phyloP scores from a whole-genome alignment of 164 flowering plant genomes.

The Piper betle region DNA sequence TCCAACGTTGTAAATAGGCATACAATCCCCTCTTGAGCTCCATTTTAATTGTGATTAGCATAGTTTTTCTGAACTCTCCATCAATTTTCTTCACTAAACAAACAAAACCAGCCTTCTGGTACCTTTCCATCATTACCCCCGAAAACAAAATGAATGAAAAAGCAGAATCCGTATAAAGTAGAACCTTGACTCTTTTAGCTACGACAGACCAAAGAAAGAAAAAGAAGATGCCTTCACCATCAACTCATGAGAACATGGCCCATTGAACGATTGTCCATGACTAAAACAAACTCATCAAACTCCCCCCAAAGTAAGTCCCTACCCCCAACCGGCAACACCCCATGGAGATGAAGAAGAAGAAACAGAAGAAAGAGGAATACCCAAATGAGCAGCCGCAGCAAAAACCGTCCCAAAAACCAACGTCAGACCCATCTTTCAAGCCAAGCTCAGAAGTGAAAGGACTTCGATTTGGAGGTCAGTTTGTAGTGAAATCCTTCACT shows the following conservation, averaged over 20 bases:
- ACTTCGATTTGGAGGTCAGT: constrained; percentile 72
- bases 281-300: constrained; percentile 4
- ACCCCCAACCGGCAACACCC: neutral
- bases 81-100: too few relatives aligned
- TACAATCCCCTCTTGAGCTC: too few relatives aligned
- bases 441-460: constrained; percentile 66
- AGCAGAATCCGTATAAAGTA: neutral
- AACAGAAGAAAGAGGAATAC: constrained; percentile 38
- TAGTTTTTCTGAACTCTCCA: too few relatives aligned
- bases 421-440: constrained; percentile 52
- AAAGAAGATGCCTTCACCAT: neutral
- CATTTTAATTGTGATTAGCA: too few relatives aligned
- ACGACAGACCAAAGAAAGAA: neutral
- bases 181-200: neutral
- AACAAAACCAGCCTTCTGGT: neutral
- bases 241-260: too few relatives aligned
- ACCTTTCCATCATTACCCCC: neutral
- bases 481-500: constrained; percentile 83
- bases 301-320: neutral
- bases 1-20: too few relatives aligned
- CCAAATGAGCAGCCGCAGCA: constrained; percentile 21
- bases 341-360: constrained; percentile 40
- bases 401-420: constrained; percentile 18
- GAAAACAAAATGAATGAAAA: neutral
- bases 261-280: constrained; percentile 9